A percentile compares a stretch with the other conserved stretches of the same genome.
These are phyloP conservation scores for Dicorynia guianensis DNA, from an alignment of 306 rosid genomes.

Conservation along the genomic window DNA sequence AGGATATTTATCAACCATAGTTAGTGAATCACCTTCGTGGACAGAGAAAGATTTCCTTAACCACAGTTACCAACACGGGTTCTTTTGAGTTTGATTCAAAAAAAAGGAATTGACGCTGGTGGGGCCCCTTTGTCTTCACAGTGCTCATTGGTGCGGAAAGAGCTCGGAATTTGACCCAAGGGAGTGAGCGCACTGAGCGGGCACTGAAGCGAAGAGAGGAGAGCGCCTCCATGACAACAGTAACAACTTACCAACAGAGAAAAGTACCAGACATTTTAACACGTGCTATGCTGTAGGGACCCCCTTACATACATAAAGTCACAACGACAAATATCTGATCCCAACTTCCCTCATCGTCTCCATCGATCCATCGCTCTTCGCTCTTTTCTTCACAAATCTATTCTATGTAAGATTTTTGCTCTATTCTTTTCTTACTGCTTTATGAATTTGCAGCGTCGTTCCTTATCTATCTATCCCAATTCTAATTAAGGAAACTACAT, in stretches of 20 bases:
- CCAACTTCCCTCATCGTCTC: neutral
- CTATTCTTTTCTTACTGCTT: neutral
- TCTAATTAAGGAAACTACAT: neutral
- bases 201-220: constrained; percentile 25
- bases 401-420: neutral
- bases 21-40: too few relatives aligned
- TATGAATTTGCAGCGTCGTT: constrained; percentile 16
- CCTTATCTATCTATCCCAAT: neutral
- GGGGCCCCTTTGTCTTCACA: too few relatives aligned
- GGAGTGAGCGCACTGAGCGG: too few relatives aligned
- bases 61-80: too few relatives aligned
- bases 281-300: constrained; percentile 39
- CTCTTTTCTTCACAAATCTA: too few relatives aligned
- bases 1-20: too few relatives aligned
- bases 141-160: neutral
- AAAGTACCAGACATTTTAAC: constrained; percentile 37
- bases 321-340: neutral
- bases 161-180: constrained; percentile 62
- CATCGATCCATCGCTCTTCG: neutral
- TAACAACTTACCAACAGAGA: constrained; percentile 23
- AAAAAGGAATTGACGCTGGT: too few relatives aligned
- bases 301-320: constrained; percentile 18
- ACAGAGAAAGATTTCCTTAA: too few relatives aligned
- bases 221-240: constrained; percentile 45
- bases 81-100: too few relatives aligned